These are phyloP conservation scores for Sicyos baderoa DNA, from an alignment of 306 rosid genomes.

Conservation along the genomic window DNA sequence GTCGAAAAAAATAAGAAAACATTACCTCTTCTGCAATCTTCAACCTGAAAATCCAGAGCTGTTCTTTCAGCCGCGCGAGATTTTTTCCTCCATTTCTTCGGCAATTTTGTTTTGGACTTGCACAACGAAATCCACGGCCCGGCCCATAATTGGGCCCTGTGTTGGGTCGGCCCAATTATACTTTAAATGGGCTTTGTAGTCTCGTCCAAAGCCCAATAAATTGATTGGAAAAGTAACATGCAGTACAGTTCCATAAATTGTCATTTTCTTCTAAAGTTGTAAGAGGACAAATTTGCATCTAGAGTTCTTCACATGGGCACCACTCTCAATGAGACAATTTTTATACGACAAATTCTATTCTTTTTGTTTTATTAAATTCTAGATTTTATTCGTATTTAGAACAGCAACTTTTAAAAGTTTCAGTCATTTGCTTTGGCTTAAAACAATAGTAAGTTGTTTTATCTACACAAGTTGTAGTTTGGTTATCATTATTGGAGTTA, in stretches of 20 bases:
- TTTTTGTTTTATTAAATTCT: neutral
- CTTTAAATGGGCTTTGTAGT: neutral
- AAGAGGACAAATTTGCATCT: neutral
- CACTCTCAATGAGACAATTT: neutral
- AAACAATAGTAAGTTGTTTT: too few relatives aligned
- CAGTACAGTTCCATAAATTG: neutral
- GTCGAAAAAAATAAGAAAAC: slow-evolving; percentile 3
- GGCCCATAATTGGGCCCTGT: neutral
- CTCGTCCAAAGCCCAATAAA: neutral
- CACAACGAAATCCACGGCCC: too few relatives aligned
- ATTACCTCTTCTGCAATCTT: slow-evolving; percentile 3
- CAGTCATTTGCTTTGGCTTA: too few relatives aligned
- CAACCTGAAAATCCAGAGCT: neutral
- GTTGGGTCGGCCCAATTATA: neutral
- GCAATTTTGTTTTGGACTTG: neutral
- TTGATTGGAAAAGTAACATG: neutral
- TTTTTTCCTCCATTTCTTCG: slow-evolving; percentile 11
- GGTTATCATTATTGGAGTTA: too few relatives aligned
- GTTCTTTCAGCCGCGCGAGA: neutral
- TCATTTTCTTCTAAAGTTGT: neutral
- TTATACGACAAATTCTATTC: neutral
- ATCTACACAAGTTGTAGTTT: too few relatives aligned
- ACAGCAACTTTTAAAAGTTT: too few relatives aligned
- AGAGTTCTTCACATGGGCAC: neutral
- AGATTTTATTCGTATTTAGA: neutral